A percentile compares a stretch with the other conserved stretches of the same genome.
Conservation (phyloP, 805 yeast species). For the Kuraishia floccosa region DNA sequence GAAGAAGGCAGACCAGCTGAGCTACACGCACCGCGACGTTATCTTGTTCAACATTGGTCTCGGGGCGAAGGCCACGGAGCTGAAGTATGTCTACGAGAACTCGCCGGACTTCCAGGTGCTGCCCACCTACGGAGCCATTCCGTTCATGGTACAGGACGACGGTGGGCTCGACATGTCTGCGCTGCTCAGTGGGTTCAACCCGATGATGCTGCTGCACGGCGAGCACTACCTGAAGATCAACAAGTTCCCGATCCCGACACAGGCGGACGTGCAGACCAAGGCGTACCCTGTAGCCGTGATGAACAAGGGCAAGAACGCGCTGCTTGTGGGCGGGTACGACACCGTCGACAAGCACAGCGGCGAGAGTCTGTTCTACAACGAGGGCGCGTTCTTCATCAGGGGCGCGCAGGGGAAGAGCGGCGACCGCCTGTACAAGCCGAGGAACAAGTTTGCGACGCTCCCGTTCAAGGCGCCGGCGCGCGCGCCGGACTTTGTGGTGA, state of each 20-base stretch:
- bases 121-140: conserved; percentile 86
- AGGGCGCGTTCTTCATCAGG: conserved; percentile 76
- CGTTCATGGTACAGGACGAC: conserved; percentile 58
- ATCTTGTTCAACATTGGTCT: conserved; percentile 82
- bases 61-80: conserved; percentile 72
- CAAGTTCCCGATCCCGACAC: conserved; percentile 70
- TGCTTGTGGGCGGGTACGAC: conserved; percentile 62
- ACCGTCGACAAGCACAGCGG: conserved; percentile 59
- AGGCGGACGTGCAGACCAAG: conserved; percentile 50
- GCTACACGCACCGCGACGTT: conserved; percentile 56
- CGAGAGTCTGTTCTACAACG: conserved; percentile 66
- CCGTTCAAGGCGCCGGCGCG: conserved; percentile 51
- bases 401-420: conserved; percentile 54
- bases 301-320: conserved; percentile 81
- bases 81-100: conserved; percentile 72
- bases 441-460: conserved; percentile 51
- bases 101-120: conserved; percentile 69
- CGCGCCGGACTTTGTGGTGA: conserved; percentile 55
- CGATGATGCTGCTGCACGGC: conserved; percentile 84
- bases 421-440: conserved; percentile 28
- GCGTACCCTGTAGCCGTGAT: conserved; percentile 61
- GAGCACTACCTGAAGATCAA: conserved; percentile 81
- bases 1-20: conserved; percentile 33
- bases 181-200: conserved; percentile 74
- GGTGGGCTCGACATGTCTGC: conserved; percentile 46